Evolutionary conservation across 441 rosid species (phyloP), one percentile per base, ranked within the genome.

Genomic region (Populus tomentosa): DNA sequence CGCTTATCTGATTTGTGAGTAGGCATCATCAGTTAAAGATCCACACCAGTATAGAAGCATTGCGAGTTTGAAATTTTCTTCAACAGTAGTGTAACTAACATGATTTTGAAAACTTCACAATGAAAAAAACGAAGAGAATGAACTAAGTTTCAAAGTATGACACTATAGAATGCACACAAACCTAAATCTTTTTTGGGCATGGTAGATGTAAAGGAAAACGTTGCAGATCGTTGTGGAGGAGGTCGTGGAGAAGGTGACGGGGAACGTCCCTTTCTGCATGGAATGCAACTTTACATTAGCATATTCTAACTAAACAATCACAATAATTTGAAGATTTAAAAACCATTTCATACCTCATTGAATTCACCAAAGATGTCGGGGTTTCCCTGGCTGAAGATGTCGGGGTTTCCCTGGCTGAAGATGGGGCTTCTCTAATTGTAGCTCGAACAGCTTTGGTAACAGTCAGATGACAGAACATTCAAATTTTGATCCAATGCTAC

Each of bases 121-220:
- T 14, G 13, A 67, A 42, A 74, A 7, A 24, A 7, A 35, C 11
- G n/a, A 50, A 56, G 53, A 66, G 10, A 32, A 24, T 10, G 20
- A 26, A 3, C 28, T 59, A 56, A 61, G 30, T 53, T 33, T 35
- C 24, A 35, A 69, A 46, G 42, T 5, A 59, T n/a, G 32, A 38
- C 59, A 65, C 0, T 50, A 66, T 13, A 42, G 1, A 53, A 35
- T 63, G 67, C 66, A 70, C 7, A 71, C 76, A 6, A 36, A 93
- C 99, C 96, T 84, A 78, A 79, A 69, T 88, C 94, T 75, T 88
- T 90, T 73, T 83, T 88, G 1, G 89, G 89, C 71, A 79, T 72
- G 50, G 89, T 87, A 71, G 94, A 80, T 63, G 93, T 87, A 78
- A 92, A 95, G 64, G 98, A 91, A 86, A 92, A 95, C 5, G 92